Percentiles rank a stretch among this genome's conserved stretches.
These are phyloP conservation scores for Mycogone perniciosa DNA, from an alignment of 2,329 filamentous ascomycete genomes.

Conservation along the genomic window DNA sequence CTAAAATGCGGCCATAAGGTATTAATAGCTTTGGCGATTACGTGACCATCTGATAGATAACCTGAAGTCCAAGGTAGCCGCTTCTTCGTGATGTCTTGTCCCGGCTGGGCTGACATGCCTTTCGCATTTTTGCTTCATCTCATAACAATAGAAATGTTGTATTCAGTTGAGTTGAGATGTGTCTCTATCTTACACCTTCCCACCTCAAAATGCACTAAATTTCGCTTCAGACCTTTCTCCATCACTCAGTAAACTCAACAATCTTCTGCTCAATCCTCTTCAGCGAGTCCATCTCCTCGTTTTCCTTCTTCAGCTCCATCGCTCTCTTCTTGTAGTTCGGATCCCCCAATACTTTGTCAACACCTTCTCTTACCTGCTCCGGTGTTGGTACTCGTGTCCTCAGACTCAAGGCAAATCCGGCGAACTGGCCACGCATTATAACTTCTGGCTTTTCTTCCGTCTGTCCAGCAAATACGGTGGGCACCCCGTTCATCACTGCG, in stretches of 20 bases:
- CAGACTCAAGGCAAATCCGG: constrained; percentile 41
- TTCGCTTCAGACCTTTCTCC: too few species aligned
- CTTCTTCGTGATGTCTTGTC: too few species aligned
- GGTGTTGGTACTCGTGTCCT: constrained; percentile 26
- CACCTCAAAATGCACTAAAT: too few species aligned
- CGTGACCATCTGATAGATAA: too few species aligned
- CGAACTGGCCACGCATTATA: constrained; percentile 33
- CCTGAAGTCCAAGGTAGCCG: too few species aligned
- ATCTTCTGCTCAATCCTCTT: neutral
- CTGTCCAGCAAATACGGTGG: constrained; percentile 39
- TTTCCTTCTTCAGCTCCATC: constrained; percentile 26
- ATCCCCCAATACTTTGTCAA: constrained; percentile 27
- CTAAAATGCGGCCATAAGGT: too few species aligned
- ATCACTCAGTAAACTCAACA: neutral
- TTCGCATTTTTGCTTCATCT: too few species aligned
- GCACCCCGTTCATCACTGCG: constrained; percentile 38
- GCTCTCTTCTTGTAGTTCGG: constrained; percentile 26
- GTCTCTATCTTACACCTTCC: too few species aligned
- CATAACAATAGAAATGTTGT: too few species aligned
- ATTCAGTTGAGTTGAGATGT: too few species aligned
- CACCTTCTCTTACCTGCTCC: constrained; percentile 23
- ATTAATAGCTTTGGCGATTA: too few species aligned
- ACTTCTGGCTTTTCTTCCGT: constrained; percentile 38
- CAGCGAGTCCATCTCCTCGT: constrained; percentile 21
- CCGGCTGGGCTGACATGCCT: too few species aligned